These are phyloP conservation scores for Lentinula raphanica DNA, from an alignment of 768 basidiomycete genomes.

Conservation along the genomic window DNA sequence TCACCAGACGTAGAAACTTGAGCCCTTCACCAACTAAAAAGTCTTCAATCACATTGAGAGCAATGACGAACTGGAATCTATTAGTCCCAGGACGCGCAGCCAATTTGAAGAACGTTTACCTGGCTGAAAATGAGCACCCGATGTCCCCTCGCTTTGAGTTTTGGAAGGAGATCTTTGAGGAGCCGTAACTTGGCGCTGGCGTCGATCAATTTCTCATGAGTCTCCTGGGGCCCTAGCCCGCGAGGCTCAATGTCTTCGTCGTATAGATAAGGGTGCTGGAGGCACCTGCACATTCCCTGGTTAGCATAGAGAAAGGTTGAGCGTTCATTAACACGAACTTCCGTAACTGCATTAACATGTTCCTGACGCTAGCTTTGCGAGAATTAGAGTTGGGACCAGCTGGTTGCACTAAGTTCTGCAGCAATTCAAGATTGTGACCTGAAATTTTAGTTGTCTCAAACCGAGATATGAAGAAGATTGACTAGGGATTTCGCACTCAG, in stretches of 20 bases:
- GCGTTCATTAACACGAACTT: conserved; percentile 48
- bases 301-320: neutral
- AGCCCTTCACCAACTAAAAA: conserved; percentile 78
- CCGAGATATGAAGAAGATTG: conserved; percentile 4
- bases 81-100: neutral
- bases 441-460: neutral
- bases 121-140: conserved; percentile 91
- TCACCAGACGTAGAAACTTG: conserved; percentile 73
- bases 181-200: conserved; percentile 84
- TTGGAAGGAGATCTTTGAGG: conserved; percentile 72
- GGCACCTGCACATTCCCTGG: conserved; percentile 47
- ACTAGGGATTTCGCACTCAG: conserved; percentile 47
- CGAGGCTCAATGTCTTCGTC: conserved; percentile 74
- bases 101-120: conserved; percentile 34
- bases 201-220: conserved; percentile 75
- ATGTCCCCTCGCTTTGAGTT: conserved; percentile 80
- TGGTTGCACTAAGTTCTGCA: conserved; percentile 53
- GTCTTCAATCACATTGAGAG: conserved; percentile 83
- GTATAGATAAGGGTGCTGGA: conserved; percentile 90
- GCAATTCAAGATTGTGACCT: conserved; percentile 69
- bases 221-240: conserved; percentile 48
- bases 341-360: conserved; percentile 82
- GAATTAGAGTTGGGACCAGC: conserved; percentile 25
- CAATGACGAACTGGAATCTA: conserved; percentile 70
- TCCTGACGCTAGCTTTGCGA: conserved; percentile 61